Percentiles rank a stretch among this genome's conserved stretches.
Evolutionary conservation across 305 asterid genomes (phyloP).

Genomic region (Solanum hybrid): DNA sequence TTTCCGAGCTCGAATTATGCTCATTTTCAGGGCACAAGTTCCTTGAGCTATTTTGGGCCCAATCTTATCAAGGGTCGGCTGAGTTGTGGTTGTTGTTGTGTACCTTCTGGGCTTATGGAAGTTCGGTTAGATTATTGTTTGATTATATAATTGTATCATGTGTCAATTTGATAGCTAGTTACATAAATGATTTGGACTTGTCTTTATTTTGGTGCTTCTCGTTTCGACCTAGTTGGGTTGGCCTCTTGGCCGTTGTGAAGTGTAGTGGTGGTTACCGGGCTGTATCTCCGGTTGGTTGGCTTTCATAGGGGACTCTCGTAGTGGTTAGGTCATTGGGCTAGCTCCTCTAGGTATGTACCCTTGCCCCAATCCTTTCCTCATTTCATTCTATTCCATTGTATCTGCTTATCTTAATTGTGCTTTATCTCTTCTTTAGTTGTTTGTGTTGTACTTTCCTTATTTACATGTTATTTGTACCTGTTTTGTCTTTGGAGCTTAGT

Average conservation of each 20-base stretch:
- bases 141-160: neutral
- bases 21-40: neutral
- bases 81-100: neutral
- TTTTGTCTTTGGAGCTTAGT: neutral
- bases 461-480: neutral
- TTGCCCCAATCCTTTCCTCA: neutral
- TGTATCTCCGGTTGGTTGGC: neutral
- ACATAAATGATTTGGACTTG: neutral
- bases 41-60: neutral
- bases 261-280: neutral
- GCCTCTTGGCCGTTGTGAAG: neutral
- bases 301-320: neutral
- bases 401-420: neutral
- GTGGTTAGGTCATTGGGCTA: neutral
- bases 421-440: neutral
- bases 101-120: neutral
- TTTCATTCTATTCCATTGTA: neutral
- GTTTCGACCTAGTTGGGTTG: neutral
- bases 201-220: neutral
- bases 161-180: neutral
- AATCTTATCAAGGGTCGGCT: neutral
- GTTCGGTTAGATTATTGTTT: neutral
- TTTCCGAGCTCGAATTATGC: neutral
- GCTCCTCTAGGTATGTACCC: neutral
- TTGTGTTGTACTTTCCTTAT: neutral